These are phyloP conservation scores for Fagopyrum tataricum DNA, from an alignment of 148 eudicot genomes.

Conservation along the genomic window DNA sequence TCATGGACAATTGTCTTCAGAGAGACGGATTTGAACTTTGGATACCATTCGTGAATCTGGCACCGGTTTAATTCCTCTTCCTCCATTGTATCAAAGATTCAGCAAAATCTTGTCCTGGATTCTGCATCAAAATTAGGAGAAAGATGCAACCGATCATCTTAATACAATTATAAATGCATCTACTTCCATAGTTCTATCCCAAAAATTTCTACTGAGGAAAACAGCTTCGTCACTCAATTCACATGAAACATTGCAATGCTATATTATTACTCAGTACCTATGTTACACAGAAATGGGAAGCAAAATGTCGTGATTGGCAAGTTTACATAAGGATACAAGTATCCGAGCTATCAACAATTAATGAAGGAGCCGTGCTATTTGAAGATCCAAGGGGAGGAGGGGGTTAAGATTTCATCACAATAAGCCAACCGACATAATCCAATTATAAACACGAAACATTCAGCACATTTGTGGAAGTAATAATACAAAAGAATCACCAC, in stretches of 20 bases:
- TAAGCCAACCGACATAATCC: background rate
- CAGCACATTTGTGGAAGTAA: background rate
- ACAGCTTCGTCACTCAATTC: too few relatives aligned
- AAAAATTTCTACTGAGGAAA: too few relatives aligned
- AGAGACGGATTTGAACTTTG: conserved; percentile 58
- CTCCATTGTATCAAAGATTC: conserved; percentile 36
- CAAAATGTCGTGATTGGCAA: too few relatives aligned
- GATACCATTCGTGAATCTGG: conserved; percentile 93
- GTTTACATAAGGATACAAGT: background rate
- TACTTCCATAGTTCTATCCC: too few relatives aligned
- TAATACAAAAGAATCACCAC: background rate
- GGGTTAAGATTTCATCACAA: too few relatives aligned
- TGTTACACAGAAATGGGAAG: too few relatives aligned
- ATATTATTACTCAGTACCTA: too few relatives aligned
- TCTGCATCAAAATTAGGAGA: background rate
- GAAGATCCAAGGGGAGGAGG: background rate
- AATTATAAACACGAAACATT: background rate
- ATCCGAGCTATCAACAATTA: background rate
- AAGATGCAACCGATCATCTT: background rate
- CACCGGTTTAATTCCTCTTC: conserved; percentile 69
- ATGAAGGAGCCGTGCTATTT: background rate
- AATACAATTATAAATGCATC: background rate
- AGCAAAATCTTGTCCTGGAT: background rate
- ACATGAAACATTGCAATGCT: too few relatives aligned
- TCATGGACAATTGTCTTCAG: conserved; percentile 57